phyloP scores from a whole-genome alignment of 1,139 yeast species.

The Arxiozyma heterogenica region DNA sequence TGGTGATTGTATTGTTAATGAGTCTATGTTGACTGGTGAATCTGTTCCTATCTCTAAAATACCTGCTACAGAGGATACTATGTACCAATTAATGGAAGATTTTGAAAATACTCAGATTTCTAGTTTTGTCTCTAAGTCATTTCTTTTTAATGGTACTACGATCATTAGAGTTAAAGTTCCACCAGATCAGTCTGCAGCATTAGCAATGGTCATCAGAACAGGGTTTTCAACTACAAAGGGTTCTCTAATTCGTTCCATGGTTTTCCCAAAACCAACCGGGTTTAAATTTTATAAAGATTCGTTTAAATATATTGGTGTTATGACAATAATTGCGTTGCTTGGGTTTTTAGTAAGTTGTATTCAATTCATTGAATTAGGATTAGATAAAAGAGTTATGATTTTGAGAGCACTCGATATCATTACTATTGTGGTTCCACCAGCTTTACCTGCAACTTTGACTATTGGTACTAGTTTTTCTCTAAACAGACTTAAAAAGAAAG shows the following conservation, averaged over 20 bases:
- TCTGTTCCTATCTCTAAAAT: conserved; percentile 89
- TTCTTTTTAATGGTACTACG: conserved; percentile 80
- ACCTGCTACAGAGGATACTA: conserved; percentile 55
- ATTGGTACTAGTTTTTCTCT: conserved; percentile 94
- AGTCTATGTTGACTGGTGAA: conserved; percentile 94
- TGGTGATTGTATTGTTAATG: conserved; percentile 92
- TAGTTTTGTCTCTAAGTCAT: conserved; percentile 60
- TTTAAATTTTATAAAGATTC: conserved; percentile 92
- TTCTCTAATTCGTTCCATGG: conserved; percentile 87
- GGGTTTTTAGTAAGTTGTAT: conserved; percentile 82
- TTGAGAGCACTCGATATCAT: conserved; percentile 86
- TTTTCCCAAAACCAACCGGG: conserved; percentile 89
- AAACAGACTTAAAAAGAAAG: conserved; percentile 54
- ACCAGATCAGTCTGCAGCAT: conserved; percentile 42
- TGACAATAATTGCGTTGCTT: conserved; percentile 73
- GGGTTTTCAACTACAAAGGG: conserved; percentile 97
- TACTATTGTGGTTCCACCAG: conserved; percentile 97
- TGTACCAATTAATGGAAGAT: conserved; percentile 45
- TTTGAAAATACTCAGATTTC: conserved; percentile 50
- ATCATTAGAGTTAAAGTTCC: conserved; percentile 71
- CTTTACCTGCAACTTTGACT: conserved; percentile 91
- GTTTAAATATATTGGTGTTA: conserved; percentile 88
- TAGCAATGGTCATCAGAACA: conserved; percentile 80
- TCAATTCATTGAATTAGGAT: conserved; percentile 69
- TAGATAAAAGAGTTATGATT: conserved; percentile 60